phyloP scores from a whole-genome alignment of 495 filamentous ascomycete genomes.

The Trichoderma orchidacearum region DNA sequence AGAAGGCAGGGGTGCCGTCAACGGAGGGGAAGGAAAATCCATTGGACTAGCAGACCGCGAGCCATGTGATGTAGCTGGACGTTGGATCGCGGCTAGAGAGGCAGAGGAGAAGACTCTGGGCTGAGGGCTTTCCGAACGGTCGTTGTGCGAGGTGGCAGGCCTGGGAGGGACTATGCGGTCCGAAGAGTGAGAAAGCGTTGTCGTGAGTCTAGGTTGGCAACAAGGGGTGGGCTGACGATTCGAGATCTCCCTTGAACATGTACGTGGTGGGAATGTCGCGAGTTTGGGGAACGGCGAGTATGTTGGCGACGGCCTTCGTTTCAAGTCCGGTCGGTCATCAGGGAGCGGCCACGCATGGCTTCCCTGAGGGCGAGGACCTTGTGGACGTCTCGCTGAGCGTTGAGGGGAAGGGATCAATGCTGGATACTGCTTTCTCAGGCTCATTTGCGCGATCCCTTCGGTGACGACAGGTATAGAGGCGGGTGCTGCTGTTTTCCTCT shows the following conservation, averaged over 20 bases:
- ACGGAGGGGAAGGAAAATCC: not conserved
- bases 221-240: not conserved
- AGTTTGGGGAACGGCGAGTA: slow-evolving; percentile 4
- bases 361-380: not conserved
- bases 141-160: not conserved
- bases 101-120: not conserved
- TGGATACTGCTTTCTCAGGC: not conserved
- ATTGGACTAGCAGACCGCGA: not conserved
- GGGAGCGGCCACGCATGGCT: slow-evolving; percentile 1
- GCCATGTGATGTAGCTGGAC: not conserved
- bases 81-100: not conserved
- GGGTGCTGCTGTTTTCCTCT: not conserved
- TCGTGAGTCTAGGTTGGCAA: not conserved
- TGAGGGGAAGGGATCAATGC: slow-evolving; percentile 1
- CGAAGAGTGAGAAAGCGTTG: too few species aligned
- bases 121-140: not conserved
- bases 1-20: not conserved
- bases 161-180: not conserved
- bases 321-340: not conserved
- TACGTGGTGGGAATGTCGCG: not conserved
- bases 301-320: not conserved
- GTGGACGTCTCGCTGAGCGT: not conserved
- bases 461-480: not conserved
- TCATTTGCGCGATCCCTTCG: not conserved
- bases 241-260: not conserved